A percentile compares a stretch with the other conserved stretches of the same genome.
Conservation (phyloP, 116 monocot species). For the Cymodocea nodosa region DNA sequence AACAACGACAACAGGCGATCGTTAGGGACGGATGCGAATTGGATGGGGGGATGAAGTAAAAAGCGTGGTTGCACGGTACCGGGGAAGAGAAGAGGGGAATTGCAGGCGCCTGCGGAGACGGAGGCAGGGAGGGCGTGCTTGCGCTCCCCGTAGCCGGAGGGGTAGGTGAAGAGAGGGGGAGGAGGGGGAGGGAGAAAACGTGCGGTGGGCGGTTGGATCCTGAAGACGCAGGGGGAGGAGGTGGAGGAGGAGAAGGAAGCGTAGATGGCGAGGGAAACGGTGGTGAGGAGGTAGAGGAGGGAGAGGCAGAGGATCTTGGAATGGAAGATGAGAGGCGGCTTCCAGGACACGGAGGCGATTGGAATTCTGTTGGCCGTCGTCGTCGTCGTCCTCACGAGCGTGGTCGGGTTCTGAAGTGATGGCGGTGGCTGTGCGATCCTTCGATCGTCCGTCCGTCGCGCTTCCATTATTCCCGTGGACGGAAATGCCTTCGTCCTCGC, state of each 20-base stretch:
- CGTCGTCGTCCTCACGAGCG: background rate
- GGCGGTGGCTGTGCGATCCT: too few relatives aligned
- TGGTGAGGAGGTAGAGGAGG: constrained; percentile 70
- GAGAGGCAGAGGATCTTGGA: constrained; percentile 76
- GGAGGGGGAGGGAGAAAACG: too few relatives aligned
- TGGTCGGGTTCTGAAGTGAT: too few relatives aligned
- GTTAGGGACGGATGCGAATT: background rate
- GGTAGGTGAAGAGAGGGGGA: constrained; percentile 41
- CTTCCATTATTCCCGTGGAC: too few relatives aligned
- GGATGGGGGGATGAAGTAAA: constrained; percentile 21
- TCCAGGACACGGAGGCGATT: constrained; percentile 1
- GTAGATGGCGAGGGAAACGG: constrained; percentile 52
- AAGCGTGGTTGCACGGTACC: constrained; percentile 42
- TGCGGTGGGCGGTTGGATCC: background rate
- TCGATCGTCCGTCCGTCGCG: too few relatives aligned
- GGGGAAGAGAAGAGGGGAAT: constrained; percentile 45
- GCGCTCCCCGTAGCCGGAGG: constrained; percentile 62
- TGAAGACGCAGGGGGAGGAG: constrained; percentile 22
- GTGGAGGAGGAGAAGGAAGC: constrained; percentile 30
- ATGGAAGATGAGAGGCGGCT: constrained; percentile 50
- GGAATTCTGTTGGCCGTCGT: background rate
- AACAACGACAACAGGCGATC: constrained; percentile 4
- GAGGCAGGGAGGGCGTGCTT: constrained; percentile 66
- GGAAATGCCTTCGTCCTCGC: too few relatives aligned
- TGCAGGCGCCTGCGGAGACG: constrained; percentile 24